Evolutionary conservation across 345 rosid species (phyloP), one percentile per base, ranked within the genome.

Genomic region (Microcos paniculata): DNA sequence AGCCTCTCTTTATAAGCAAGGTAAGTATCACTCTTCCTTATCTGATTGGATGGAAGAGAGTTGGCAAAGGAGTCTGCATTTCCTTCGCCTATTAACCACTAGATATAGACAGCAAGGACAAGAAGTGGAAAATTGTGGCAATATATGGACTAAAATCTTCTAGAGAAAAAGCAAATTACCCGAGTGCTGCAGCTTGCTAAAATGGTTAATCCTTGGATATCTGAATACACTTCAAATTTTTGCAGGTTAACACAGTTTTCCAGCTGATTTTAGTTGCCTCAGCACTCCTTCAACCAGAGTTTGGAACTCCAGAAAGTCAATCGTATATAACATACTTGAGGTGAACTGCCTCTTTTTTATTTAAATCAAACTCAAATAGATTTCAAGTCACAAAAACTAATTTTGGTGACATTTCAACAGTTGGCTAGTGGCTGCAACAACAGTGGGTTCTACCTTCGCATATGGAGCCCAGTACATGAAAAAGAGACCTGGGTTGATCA

Each of bases 1-100:
- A 93, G 80, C 98, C 99, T 71, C 89, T 96, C 69, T 90, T 87
- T 82, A 85, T 93, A 78, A 92, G 99, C 88, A 96, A 96, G 96
- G 99, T 91, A 77, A 67, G 56, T 26, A 4, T 48, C 45, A 30
- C 30, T 28, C 13, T 51, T 33, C 30, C 19, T 51, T 51, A 19
- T 18, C 30, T 2, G 31, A 30, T 4, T 13, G 19, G 45, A 40
- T 30, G 23, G 18, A 48, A 28, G 4, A 18, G 49, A 19, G 55
- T 24, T 46, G 16, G 56, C 55, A 26, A 49, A 28, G 15, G 15
- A 30, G 21, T 68, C 24, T 68, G 57, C 26, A 18, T 26, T 48
- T 48, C 38, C 26, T 26, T 67, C 16, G 16, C 16, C 26, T 48
- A 46, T 68, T 28, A 46, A 28, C 62, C 23, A 18, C 58, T 45